Evolutionary conservation across 495 filamentous ascomycete species (phyloP).

Genomic region (Penicillium simplicissimum): DNA sequence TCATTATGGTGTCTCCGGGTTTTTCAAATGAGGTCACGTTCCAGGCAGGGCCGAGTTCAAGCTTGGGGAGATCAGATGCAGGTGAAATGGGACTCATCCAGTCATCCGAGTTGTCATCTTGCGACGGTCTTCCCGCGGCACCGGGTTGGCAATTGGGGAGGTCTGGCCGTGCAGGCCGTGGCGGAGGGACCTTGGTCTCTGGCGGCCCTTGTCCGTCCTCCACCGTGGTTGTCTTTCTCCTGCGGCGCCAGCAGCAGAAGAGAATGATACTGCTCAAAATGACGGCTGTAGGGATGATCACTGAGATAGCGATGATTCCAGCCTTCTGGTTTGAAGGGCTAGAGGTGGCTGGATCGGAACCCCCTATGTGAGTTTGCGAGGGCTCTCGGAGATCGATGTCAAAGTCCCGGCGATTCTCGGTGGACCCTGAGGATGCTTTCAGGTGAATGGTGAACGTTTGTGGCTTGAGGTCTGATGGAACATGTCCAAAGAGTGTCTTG

Average conservation of each 20-base stretch:
- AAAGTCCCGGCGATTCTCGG: slow-evolving; percentile 49
- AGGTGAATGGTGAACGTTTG: slow-evolving; percentile 50
- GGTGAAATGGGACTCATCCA: slow-evolving; percentile 31
- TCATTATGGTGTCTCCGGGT: slow-evolving; percentile 19
- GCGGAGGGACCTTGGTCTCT: slow-evolving; percentile 27
- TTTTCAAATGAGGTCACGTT: slow-evolving; percentile 33
- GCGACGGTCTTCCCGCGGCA: slow-evolving; percentile 25
- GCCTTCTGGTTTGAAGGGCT: slow-evolving; percentile 34
- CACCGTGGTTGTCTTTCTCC: slow-evolving; percentile 29
- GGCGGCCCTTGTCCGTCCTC: slow-evolving; percentile 28
- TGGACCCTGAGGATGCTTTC: slow-evolving; percentile 49
- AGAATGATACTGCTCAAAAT: slow-evolving; percentile 38
- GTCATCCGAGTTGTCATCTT: slow-evolving; percentile 25
- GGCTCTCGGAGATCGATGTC: slow-evolving; percentile 48
- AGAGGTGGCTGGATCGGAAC: slow-evolving; percentile 18
- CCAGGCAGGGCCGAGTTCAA: slow-evolving; percentile 43
- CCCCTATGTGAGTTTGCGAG: slow-evolving; percentile 11
- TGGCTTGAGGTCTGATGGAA: slow-evolving; percentile 52
- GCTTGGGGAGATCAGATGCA: slow-evolving; percentile 35
- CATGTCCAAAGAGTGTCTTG: slow-evolving; percentile 60
- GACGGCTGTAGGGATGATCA: slow-evolving; percentile 43
- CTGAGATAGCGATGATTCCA: slow-evolving; percentile 47
- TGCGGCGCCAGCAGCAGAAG: slow-evolving; percentile 46
- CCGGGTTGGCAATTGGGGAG: slow-evolving; percentile 35
- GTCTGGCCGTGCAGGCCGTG: slow-evolving; percentile 27